Evolutionary conservation across 106 monocot genomes (phyloP), one percentile per base, ranked within the genome.

Genomic region (Cymbidium sinense): DNA sequence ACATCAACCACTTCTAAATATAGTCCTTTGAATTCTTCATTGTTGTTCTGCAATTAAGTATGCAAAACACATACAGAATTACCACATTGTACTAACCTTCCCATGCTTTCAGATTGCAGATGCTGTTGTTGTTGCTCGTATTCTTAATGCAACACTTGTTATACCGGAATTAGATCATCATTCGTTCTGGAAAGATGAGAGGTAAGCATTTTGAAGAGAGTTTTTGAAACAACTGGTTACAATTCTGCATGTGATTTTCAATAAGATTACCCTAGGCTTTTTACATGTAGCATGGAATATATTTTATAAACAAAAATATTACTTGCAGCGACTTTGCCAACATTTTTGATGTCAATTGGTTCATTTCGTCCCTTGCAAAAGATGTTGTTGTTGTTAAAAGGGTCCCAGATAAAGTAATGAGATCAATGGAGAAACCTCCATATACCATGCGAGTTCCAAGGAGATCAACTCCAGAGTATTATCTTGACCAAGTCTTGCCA

Each of bases 161-260:
- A 36, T 98, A 77, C 98, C 98, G 70, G 87, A 92, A 77, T 79
- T 98, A 67, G 98, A 98, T 88, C 98, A 92, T 61, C 70, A 86
- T 82, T 98, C 98, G 6, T 98, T 88, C 69, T 98, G 98, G 98
- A 98, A 94, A 83, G 98, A 98, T 85, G 76, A 94, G 25, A 98
- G 98, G 98, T 98, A 29, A 64, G 74, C n/a, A 51, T 34, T 25
- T 72, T 51, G 44, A 39, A 29, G 5, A 70, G 43, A 18, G 73
- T 50, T 82, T 2, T 43, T 27, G 41, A 35, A 55, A 70, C 37
- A 18, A 41, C 37, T 21, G n/a, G n/a, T 55, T 36, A 11, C 20
- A 34, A 58, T 37, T 27, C 21, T 18, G 29, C 44, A 43, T 47
- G 30, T 23, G 17, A 25, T 19, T 30, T 34, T 61, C 8, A 67